Evolutionary conservation across 805 yeast genomes (phyloP), one percentile per base, ranked within the genome.

Genomic region (Ogataea naganishii): DNA sequence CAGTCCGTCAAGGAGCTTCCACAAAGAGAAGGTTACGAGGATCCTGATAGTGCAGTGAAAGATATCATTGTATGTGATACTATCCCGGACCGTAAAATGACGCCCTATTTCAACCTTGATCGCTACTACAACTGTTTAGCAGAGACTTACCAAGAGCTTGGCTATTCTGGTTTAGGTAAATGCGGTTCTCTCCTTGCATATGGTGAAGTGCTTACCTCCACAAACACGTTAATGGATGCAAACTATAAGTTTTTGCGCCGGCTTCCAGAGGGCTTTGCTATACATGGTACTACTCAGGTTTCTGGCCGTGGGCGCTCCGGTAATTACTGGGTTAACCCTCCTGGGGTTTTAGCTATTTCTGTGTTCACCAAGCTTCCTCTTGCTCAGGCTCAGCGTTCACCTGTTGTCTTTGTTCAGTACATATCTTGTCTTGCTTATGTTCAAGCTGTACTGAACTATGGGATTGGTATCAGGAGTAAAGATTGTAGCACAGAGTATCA

Each of bases 261-360:
- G 20, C 51, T 82, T 17, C 95, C 95, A 1, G 64, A 75, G 17
- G 95, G 95, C 0, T 68, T 76, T 8, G 62, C 75, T 1, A 53
- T 78, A 8, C 66, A 76, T 4, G 96, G 94, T 1, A 77, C 88
- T 2, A 72, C 80, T 3, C 99, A 92, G 53, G 78, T 84, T 1
- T 70, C 85, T 0, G 99, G 98, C 1, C 66, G 89, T 28, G 99
- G 99, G 3, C 72, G 99, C 33, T 94, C 96, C 11, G 94, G 92
- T 1, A 92, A 92, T 41, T 77, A 75, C 2, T 92, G 98, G 98
- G 79, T 92, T 15, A 88, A 84, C 41, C 99, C 99, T 3, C 66
- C 70, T 15, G 99, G 99, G 8, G 94, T 86, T 1, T 57, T 85
- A 53, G 95, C 97, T 0, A 71, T 76, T 6, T 84, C 96, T 0